Conservation (phyloP, 228 moss, liverwort and hornwort species). For the Sphagnum fallax region DNA sequence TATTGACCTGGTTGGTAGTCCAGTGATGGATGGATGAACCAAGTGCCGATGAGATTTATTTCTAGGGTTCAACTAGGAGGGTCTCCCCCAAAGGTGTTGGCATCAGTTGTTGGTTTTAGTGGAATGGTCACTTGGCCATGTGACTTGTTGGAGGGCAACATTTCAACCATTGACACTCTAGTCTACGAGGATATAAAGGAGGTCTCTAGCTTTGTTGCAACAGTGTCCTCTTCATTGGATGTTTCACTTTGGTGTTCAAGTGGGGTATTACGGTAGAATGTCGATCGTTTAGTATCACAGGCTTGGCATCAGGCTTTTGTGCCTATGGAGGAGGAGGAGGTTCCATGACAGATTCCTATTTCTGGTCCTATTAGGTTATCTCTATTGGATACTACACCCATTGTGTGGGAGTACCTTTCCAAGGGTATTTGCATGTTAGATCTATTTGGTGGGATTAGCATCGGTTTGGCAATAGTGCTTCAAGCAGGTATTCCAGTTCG, state of each 20-base stretch:
- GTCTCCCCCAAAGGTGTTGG: too few relatives aligned
- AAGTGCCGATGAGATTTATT: too few relatives aligned
- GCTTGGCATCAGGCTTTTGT: background rate
- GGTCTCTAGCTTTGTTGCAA: too few relatives aligned
- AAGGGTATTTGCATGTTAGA: background rate
- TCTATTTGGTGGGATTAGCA: slow-evolving; percentile 8
- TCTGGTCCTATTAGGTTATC: background rate
- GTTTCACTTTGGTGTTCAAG: too few relatives aligned
- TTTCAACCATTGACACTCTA: too few relatives aligned
- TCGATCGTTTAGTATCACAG: background rate
- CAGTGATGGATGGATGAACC: too few relatives aligned
- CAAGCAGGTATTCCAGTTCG: background rate
- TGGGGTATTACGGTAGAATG: background rate
- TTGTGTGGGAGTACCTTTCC: background rate
- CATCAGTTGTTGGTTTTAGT: too few relatives aligned
- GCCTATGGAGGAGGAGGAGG: background rate
- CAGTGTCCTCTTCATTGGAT: too few relatives aligned
- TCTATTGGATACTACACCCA: slow-evolving; percentile 1
- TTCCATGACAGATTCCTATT: background rate
- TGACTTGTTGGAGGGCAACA: too few relatives aligned
- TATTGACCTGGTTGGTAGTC: background rate
- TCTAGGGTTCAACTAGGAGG: too few relatives aligned
- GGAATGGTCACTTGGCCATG: too few relatives aligned
- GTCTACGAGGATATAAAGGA: too few relatives aligned
- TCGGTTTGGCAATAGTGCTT: background rate